A percentile compares a stretch with the other conserved stretches of the same genome.
Conservation (phyloP, 805 yeast species). For the Saitoella complicata region DNA sequence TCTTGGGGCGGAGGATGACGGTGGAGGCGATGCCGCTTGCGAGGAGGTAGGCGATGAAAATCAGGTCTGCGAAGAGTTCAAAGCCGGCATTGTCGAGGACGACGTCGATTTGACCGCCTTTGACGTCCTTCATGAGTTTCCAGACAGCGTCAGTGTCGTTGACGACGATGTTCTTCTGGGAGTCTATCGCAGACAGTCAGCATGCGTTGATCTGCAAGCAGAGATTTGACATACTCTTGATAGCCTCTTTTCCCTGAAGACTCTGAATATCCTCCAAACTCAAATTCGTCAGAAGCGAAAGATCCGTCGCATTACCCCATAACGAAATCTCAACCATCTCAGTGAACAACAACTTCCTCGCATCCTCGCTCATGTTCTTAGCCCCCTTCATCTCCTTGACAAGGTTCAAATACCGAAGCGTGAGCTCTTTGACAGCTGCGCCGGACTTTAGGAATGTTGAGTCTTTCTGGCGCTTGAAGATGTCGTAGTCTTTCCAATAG, state of each 20-base stretch:
- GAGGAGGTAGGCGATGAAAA: conserved; percentile 46
- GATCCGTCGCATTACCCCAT: conserved; percentile 98
- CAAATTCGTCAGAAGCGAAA: conserved; percentile 78
- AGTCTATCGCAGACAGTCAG: conserved; percentile 2
- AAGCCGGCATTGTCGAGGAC: conserved; percentile 59
- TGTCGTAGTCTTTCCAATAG: conserved; percentile 46
- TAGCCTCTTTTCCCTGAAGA: conserved; percentile 76
- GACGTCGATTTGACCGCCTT: conserved; percentile 14
- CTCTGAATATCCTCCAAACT: conserved; percentile 70
- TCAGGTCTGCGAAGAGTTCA: conserved; percentile 77
- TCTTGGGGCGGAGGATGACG: conserved; percentile 65
- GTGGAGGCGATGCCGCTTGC: conserved; percentile 50
- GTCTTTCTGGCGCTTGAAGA: conserved; percentile 55
- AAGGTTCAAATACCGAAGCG: conserved; percentile 40
- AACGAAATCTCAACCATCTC: conserved; percentile 78
- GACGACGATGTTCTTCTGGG: conserved; percentile 13
- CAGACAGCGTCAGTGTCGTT: conserved; percentile 14
- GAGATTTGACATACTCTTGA: conserved; percentile 33
- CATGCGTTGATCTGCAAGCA: too few species aligned
- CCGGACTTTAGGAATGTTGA: conserved; percentile 60
- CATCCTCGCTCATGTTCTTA: conserved; percentile 6
- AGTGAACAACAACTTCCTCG: conserved; percentile 32
- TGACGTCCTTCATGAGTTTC: conserved; percentile 5
- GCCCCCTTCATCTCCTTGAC: conserved; percentile 16
- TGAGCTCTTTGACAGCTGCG: conserved; percentile 66